These are phyloP conservation scores for Stephania japonica DNA, from an alignment of 164 flowering plant genomes.

Conservation along the genomic window DNA sequence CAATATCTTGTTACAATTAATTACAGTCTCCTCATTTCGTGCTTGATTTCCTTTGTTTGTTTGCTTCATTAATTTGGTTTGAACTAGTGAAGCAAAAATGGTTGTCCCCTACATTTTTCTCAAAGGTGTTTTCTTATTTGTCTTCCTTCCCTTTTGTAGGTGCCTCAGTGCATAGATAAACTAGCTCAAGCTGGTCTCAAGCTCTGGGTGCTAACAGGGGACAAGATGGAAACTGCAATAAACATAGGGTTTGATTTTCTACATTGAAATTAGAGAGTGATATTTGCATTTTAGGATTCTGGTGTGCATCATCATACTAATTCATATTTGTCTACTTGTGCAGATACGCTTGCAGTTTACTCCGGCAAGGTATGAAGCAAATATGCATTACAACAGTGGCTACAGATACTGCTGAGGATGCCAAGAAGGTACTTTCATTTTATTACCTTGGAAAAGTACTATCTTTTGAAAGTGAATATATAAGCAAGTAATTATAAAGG, in stretches of 20 bases:
- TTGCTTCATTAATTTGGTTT: background rate
- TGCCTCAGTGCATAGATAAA: conserved; percentile 93
- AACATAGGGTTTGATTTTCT: conserved; percentile 73
- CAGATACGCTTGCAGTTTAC: conserved; percentile 89
- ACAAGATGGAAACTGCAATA: conserved; percentile 97
- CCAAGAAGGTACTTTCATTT: conserved; percentile 39
- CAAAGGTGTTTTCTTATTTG: background rate
- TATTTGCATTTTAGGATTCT: background rate
- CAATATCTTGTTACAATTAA: background rate
- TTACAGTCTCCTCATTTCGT: background rate
- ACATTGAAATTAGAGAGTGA: background rate
- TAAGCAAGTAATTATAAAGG: background rate
- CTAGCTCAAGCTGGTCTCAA: conserved; percentile 97
- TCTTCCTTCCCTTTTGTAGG: conserved; percentile 32
- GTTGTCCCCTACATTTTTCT: background rate
- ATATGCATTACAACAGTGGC: conserved; percentile 45
- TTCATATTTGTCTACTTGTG: conserved; percentile 12
- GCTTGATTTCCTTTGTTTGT: background rate
- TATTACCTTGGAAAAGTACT: background rate
- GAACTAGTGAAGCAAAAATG: background rate
- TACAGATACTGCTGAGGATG: conserved; percentile 36
- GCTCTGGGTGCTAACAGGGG: conserved; percentile 96
- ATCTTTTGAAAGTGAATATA: background rate
- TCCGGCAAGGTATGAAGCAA: conserved; percentile 93
- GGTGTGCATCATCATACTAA: background rate